Evolutionary conservation across 257 asterid genomes (phyloP).

Genomic region (Echium plantagineum): DNA sequence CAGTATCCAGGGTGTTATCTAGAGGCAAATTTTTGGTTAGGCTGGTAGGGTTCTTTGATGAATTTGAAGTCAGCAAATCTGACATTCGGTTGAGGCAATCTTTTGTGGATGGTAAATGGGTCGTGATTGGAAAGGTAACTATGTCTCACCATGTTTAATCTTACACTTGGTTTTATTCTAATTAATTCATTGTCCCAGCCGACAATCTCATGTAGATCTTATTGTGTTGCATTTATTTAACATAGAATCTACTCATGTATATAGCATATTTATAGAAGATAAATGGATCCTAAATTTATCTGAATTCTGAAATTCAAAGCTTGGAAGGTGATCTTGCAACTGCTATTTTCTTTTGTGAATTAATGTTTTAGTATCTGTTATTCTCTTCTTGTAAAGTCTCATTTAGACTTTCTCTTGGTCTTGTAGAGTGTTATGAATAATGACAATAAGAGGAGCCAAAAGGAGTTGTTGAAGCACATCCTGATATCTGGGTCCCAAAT

Average conservation of each 20-base stretch:
- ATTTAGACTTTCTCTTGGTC: constrained; percentile 4
- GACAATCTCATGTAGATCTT: neutral
- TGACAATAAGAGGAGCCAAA: constrained; percentile 10
- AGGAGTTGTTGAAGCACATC: constrained; percentile 5
- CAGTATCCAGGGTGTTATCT: constrained; percentile 20
- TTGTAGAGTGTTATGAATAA: constrained; percentile 16
- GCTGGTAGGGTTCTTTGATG: constrained; percentile 23
- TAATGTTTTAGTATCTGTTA: neutral
- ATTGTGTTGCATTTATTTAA: neutral
- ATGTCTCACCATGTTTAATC: neutral
- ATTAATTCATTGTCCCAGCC: neutral
- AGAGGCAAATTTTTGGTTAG: constrained; percentile 19
- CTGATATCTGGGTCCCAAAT: constrained; percentile 10
- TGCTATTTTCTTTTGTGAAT: neutral
- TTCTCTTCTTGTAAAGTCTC: neutral
- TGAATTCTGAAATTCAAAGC: neutral
- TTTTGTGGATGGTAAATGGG: constrained; percentile 33
- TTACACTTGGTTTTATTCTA: neutral
- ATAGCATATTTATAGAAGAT: too few relatives aligned
- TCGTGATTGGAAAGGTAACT: constrained; percentile 29
- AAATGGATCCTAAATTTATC: neutral
- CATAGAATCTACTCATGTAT: neutral
- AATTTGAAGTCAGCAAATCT: constrained; percentile 18
- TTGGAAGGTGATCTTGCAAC: too few relatives aligned
- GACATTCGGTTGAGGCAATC: constrained; percentile 28